phyloP scores from a whole-genome alignment of 345 rosid genomes.

The Isatis tinctoria region DNA sequence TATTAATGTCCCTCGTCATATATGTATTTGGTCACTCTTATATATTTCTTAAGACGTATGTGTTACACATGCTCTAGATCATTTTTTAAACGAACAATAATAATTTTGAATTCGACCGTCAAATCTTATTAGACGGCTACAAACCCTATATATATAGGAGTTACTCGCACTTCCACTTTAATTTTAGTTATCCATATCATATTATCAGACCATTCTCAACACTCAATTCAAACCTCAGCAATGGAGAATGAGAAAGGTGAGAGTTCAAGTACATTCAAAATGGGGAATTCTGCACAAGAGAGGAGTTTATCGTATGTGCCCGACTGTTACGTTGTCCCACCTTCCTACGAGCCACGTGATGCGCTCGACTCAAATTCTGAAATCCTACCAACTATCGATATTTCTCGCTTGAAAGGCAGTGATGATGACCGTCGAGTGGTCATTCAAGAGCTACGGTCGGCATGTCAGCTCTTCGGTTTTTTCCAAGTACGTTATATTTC shows the following conservation, averaged over 20 bases:
- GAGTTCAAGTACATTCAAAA: conserved; percentile 33
- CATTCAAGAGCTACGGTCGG: conserved; percentile 40
- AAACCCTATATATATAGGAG: conserved; percentile 14
- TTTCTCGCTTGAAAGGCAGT: conserved; percentile 35
- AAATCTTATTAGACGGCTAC: conserved; percentile 10
- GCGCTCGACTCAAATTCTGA: conserved; percentile 17
- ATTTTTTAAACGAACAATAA: background rate
- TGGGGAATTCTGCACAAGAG: conserved; percentile 50
- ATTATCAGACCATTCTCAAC: background rate
- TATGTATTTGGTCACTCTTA: conserved; percentile 18
- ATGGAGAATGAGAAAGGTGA: conserved; percentile 33
- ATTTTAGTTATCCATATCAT: background rate
- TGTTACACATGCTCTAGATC: conserved; percentile 16
- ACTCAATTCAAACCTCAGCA: background rate
- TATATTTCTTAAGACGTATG: background rate
- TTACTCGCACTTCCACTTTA: background rate
- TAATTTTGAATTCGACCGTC: conserved; percentile 25
- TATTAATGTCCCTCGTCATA: conserved; percentile 10
- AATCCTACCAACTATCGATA: conserved; percentile 44
- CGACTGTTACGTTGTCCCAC: conserved; percentile 34
- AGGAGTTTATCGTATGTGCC: conserved; percentile 39
- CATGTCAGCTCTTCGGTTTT: conserved; percentile 46
- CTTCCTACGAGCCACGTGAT: conserved; percentile 21
- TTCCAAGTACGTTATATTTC: conserved; percentile 43
- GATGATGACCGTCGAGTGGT: conserved; percentile 28